A percentile compares a stretch with the other conserved stretches of the same genome.
Conservation (phyloP, 129 eudicot species). For the Oenanthe sinensis region DNA sequence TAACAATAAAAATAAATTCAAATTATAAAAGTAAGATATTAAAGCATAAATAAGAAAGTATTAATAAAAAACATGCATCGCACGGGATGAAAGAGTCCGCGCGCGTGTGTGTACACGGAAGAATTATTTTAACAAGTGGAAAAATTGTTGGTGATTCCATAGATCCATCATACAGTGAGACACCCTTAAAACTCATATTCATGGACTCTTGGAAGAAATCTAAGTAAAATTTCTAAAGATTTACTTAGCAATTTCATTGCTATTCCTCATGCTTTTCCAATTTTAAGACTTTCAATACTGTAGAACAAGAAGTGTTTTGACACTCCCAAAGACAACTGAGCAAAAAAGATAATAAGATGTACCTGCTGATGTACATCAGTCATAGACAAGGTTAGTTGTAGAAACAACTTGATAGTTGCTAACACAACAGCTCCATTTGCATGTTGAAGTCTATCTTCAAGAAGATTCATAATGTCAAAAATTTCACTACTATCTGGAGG, state of each 20-base stretch:
- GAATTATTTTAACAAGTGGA: background rate
- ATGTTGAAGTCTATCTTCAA: conserved; percentile 97
- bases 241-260: background rate
- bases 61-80: too few relatives aligned
- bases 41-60: too few relatives aligned
- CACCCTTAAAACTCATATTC: background rate
- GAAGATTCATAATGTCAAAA: conserved; percentile 95
- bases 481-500: conserved; percentile 86
- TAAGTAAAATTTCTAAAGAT: background rate
- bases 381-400: conserved; percentile 89
- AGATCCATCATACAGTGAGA: background rate
- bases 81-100: too few relatives aligned
- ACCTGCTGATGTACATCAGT: conserved; percentile 98
- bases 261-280: background rate
- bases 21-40: too few relatives aligned
- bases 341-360: background rate
- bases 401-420: conserved; percentile 89
- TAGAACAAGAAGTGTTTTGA: background rate
- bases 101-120: too few relatives aligned
- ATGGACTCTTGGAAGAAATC: background rate
- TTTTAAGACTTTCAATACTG: background rate
- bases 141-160: background rate
- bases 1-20: too few relatives aligned
- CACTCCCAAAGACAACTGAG: background rate
- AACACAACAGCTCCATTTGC: conserved; percentile 97